Conservation (phyloP, 371 early-diverging fungal genomes). For the Mortierella sp. region DNA sequence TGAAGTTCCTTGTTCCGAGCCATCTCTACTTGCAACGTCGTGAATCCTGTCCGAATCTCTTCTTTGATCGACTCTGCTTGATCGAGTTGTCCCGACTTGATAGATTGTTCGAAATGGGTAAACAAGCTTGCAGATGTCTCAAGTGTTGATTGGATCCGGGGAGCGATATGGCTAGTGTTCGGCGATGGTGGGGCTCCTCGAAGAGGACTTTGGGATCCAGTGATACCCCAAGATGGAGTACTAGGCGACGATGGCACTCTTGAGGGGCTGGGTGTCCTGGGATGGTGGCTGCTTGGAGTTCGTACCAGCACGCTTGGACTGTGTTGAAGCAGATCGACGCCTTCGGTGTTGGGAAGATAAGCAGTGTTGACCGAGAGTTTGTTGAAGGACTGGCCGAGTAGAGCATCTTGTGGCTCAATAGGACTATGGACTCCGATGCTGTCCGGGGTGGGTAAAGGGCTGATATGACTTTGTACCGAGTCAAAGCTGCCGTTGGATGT, state of each 20-base stretch:
- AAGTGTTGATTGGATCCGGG: conserved; percentile 19
- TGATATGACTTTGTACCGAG: background rate
- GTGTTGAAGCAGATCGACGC: background rate
- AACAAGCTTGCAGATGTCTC: conserved; percentile 18
- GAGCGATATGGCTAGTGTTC: conserved; percentile 1
- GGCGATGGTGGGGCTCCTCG: background rate
- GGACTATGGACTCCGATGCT: background rate
- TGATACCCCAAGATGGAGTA: too few relatives aligned
- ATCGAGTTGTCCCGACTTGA: conserved; percentile 22
- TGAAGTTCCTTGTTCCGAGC: conserved; percentile 23
- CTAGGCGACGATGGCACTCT: background rate
- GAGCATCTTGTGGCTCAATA: background rate
- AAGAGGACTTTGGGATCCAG: too few relatives aligned
- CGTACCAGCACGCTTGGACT: background rate
- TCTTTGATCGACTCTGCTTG: conserved; percentile 31
- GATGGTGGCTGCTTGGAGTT: too few relatives aligned
- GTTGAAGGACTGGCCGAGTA: conserved; percentile 1
- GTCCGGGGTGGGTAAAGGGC: background rate
- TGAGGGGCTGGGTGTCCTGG: conserved; percentile 6
- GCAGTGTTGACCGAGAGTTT: conserved; percentile 4
- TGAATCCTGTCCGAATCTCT: conserved; percentile 18
- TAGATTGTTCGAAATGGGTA: conserved; percentile 23
- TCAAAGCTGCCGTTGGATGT: background rate
- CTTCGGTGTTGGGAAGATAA: background rate
- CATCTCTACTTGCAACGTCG: conserved; percentile 12